Evolutionary conservation across 768 basidiomycete species (phyloP), one percentile per base, ranked within the genome.

Genomic region (Tulasnella sp.): DNA sequence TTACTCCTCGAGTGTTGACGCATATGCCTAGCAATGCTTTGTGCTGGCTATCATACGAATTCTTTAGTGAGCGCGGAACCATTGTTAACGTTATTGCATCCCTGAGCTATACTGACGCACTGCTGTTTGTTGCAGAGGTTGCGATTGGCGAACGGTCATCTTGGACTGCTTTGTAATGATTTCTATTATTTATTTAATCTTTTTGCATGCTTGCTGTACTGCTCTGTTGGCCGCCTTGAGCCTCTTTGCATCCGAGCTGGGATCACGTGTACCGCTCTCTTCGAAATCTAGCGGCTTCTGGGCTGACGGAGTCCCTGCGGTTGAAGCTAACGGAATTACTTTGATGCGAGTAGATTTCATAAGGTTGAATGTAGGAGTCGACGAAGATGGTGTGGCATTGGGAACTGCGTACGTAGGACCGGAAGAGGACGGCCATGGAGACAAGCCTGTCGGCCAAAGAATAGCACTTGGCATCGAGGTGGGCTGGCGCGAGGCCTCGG

Each of bases 31-130:
- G 95, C 85, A 98, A 97, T 77, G 98, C 98, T 14, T 89, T 99
- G 75, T 97, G 95, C 86, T 99, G 97, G 98, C 88, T 97, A 85
- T 97, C 96, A 77, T 97, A 98, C 84, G 97, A 98, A 86, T 98
- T 97, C 88, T 98, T 98, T 90, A 98, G 96, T 97, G 85, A 88
- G 96, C 92, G 20, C 12, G 28, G 41, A 31, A 20, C 18, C 16
- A 9, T 58, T 22, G 5, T 41, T n/a, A n/a, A n/a, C n/a, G n/a
- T n/a, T 31, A 1, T 34, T 40, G 48, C 24, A 8, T 18, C 37
- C 41, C 3, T 28, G 31, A 58, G 12, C 40, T 24, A 14, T 31
- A 40, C n/a, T 50, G 40, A 60, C 40, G 6, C 34, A 18, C 34
- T 75, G 12, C 24, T 24, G 24, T 44, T 37, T 41, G 7, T 40